Conservation (phyloP, 805 yeast genomes). For the Torulaspora gathmanii region DNA sequence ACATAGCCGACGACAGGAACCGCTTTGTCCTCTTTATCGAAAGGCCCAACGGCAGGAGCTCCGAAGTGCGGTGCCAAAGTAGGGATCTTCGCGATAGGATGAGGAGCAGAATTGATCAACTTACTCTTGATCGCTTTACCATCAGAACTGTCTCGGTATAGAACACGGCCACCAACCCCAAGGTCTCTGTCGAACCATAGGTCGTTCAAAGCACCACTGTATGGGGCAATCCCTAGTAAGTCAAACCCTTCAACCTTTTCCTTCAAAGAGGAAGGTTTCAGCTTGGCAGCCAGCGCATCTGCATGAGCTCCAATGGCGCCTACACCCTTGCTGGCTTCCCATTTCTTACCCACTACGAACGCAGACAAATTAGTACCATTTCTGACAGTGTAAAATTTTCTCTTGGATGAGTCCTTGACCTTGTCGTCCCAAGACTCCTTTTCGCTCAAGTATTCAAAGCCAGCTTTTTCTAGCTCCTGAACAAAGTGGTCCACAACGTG, state of each 20-base stretch:
- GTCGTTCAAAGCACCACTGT: constrained; percentile 62
- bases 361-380: constrained; percentile 67
- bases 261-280: constrained; percentile 70
- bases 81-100: constrained; percentile 76
- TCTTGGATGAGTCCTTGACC: constrained; percentile 33
- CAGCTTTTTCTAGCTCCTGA: constrained; percentile 47
- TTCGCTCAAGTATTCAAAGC: constrained; percentile 64
- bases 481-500: constrained; percentile 60
- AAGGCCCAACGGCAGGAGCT: constrained; percentile 59
- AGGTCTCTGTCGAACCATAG: constrained; percentile 84
- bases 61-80: constrained; percentile 88
- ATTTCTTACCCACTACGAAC: constrained; percentile 60
- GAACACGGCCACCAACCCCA: constrained; percentile 75
- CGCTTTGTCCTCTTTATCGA: constrained; percentile 69
- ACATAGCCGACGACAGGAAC: constrained; percentile 71
- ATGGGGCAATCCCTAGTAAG: constrained; percentile 77
- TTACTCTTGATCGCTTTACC: constrained; percentile 36
- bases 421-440: constrained; percentile 40
- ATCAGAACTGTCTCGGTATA: constrained; percentile 42
- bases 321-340: constrained; percentile 61
- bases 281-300: constrained; percentile 61
- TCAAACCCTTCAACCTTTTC: constrained; percentile 66
- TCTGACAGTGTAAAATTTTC: constrained; percentile 63
- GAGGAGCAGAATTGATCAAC: constrained; percentile 55
- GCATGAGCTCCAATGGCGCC: constrained; percentile 73